Evolutionary conservation across 2,329 filamentous ascomycete genomes (phyloP).

Genomic region (Coniochaeta sp.): DNA sequence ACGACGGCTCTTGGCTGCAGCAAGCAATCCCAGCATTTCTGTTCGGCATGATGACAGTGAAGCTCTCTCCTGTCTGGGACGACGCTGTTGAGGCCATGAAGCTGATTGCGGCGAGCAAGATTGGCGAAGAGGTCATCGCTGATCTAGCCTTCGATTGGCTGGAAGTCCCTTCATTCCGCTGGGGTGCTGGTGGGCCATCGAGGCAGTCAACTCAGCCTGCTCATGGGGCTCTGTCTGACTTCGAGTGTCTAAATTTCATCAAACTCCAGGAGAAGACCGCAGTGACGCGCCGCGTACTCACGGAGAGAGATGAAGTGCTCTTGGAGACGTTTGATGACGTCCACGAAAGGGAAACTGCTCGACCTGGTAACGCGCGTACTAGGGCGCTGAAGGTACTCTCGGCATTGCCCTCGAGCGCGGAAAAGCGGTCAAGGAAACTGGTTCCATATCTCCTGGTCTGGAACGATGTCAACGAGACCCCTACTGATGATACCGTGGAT

Average conservation of each 20-base stretch:
- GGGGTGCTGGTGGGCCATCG: slow-evolving; percentile 32
- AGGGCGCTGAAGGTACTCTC: slow-evolving; percentile 76
- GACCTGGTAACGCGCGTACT: slow-evolving; percentile 53
- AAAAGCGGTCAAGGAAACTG: slow-evolving; percentile 76
- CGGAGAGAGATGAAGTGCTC: slow-evolving; percentile 51
- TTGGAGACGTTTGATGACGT: slow-evolving; percentile 55
- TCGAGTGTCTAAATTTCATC: slow-evolving; percentile 73
- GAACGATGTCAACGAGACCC: slow-evolving; percentile 49
- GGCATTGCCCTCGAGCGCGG: slow-evolving; percentile 67
- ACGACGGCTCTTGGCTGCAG: slow-evolving; percentile 56
- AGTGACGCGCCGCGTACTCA: slow-evolving; percentile 43
- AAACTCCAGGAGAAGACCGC: slow-evolving; percentile 46
- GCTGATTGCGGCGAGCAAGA: slow-evolving; percentile 61
- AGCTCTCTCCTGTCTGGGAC: slow-evolving; percentile 80
- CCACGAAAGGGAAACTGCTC: slow-evolving; percentile 46
- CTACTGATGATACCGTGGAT: slow-evolving; percentile 21
- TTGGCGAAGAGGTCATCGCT: slow-evolving; percentile 66
- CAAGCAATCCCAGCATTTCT: slow-evolving; percentile 72
- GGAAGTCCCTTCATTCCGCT: slow-evolving; percentile 45
- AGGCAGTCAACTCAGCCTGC: slow-evolving; percentile 22
- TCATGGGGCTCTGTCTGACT: slow-evolving; percentile 55
- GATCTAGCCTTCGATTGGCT: slow-evolving; percentile 76
- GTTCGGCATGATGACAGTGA: slow-evolving; percentile 84
- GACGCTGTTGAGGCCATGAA: slow-evolving; percentile 71
- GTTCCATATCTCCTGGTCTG: slow-evolving; percentile 83